Base-by-base conservation (phyloP, 108 stramenopile genomes). In the Licmophora abbreviata region DNA sequence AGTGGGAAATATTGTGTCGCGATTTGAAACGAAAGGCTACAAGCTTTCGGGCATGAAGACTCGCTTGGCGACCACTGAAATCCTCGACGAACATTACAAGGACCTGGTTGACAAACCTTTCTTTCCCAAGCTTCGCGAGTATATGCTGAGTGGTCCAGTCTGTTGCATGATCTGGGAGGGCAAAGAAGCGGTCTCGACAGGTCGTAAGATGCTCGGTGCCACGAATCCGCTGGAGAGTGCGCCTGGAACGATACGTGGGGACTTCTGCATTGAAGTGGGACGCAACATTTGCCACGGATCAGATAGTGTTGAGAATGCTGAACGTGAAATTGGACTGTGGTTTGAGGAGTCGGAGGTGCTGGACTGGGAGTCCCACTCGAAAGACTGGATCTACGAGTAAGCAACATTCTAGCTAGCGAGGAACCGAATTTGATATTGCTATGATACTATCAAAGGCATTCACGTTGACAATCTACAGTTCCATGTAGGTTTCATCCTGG, bases 111-210 rank as follows among this genome's bases (percentile, higher is more conserved):
- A 72, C 33, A 97, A 94, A 81, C 82, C 88, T 35, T 97, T 97
- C 87, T 97, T 97, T 61, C 81, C 82, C 22, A 71, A 71, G 20
- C 79, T 97, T 34, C 80, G 80, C 29, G 89, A 95, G 47, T 97
- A 94, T 83, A 92, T 97, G 88, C 60, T 79, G 30, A 58, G 48
- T 48, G 74, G 79, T 24, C 78, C 76, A 44, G 71, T 84, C 33
- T 64, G 77, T 17, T 77, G 81, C 70, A 95, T 97, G 95, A 79
- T 94, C 23, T 97, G 95, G 94, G 91, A 95, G 71, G 90, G 88
- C 38, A 84, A 85, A 42, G 87, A 87, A 49, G 96, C 89, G 17
- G 92, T 95, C 40, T 59, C 74, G 14, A 88, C 87, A 4, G 95
- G 94, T 29, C 72, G 96, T 21, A 92, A 89, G 65, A 88, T 97